A percentile compares a stretch with the other conserved stretches of the same genome.
Conservation (phyloP, 331 rosid genomes). For the Arachis monticola region DNA sequence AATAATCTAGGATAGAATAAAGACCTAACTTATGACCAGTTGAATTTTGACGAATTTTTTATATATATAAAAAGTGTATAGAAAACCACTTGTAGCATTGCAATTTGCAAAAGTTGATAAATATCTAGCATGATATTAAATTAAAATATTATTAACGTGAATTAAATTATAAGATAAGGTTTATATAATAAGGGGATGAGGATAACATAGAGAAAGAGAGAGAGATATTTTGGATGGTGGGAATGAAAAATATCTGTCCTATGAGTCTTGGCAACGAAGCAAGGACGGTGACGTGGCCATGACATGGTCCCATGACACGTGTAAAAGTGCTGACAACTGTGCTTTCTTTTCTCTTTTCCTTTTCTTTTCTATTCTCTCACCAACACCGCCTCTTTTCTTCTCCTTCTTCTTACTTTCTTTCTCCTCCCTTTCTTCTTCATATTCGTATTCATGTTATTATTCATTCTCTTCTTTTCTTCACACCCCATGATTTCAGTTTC, state of each 20-base stretch:
- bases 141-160: not conserved
- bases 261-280: not conserved
- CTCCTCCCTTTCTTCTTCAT: not conserved
- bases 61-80: too few relatives aligned
- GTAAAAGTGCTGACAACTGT: slow-evolving; percentile 80
- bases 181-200: not conserved
- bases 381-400: not conserved
- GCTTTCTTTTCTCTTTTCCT: slow-evolving; percentile 31
- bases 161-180: not conserved
- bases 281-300: slow-evolving; percentile 61
- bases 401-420: not conserved
- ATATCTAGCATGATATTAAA: not conserved
- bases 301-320: slow-evolving; percentile 65
- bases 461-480: not conserved
- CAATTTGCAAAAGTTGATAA: not conserved
- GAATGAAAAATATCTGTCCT: slow-evolving; percentile 48
- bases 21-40: not conserved
- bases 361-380: not conserved
- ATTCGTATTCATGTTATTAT: not conserved
- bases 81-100: not conserved
- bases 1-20: too few relatives aligned
- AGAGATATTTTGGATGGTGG: slow-evolving; percentile 59
- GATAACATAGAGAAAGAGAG: slow-evolving; percentile 5
- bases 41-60: too few relatives aligned
- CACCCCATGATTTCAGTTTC: too few relatives aligned